Percentiles rank a stretch among this genome's conserved stretches.
Conservation (phyloP, 2,329 filamentous ascomycete species). For the Fusarium falciforme region DNA sequence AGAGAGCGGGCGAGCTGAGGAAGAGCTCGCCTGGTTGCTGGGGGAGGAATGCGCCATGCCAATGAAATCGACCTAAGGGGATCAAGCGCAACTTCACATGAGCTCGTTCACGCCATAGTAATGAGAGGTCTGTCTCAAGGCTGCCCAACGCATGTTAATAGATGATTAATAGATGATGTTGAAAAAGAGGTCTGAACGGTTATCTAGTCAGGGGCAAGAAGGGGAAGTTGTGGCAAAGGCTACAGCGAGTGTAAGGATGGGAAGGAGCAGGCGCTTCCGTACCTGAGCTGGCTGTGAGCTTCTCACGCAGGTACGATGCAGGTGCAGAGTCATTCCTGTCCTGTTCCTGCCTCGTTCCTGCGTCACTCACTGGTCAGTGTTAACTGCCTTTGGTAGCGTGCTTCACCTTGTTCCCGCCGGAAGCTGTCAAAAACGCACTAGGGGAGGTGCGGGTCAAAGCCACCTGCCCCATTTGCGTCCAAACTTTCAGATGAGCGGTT, state of each 20-base stretch:
- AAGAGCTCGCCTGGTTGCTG: constrained; percentile 6
- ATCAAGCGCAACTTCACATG: neutral
- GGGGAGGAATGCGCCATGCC: constrained; percentile 26
- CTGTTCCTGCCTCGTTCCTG: constrained; percentile 11
- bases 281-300: constrained; percentile 15
- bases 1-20: neutral
- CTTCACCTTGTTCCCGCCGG: constrained; percentile 23
- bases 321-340: neutral
- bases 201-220: neutral
- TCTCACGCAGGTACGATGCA: constrained; percentile 1
- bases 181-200: neutral
- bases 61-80: constrained; percentile 6
- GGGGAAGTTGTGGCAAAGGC: neutral
- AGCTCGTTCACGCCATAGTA: neutral
- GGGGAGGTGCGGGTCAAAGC: constrained; percentile 8
- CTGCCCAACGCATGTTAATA: neutral
- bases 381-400: constrained; percentile 4
- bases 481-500: neutral
- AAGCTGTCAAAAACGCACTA: constrained; percentile 27
- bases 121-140: neutral
- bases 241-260: neutral
- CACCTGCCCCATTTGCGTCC: constrained; percentile 31
- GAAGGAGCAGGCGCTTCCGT: neutral
- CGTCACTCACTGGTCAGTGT: neutral
- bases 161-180: neutral